Base-by-base conservation (phyloP, 805 yeast genomes). In the Myxozyma neotropica region DNA sequence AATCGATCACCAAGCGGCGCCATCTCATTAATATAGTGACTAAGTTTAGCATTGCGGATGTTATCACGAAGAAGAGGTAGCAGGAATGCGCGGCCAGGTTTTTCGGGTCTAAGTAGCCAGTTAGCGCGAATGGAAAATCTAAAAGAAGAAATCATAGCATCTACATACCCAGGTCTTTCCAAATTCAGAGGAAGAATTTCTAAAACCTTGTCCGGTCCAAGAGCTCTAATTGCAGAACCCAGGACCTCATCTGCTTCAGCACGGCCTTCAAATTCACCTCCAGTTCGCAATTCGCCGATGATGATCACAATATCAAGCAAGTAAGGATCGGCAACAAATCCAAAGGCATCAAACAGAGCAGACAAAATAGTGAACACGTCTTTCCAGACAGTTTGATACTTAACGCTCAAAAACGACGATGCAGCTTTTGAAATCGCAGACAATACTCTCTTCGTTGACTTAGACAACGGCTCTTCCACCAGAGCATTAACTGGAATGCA, bases 41-140 rank as follows among this genome's bases (percentile, higher is more conserved):
- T 76, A 57, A 94, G 77, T 48, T 80, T 79, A 1, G 97, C 87
- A 68, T 83, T 81, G 68, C 85, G 81, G 27, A 90, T 87, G 69
- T 89, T 85, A 69, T 92, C 97, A 75, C 97, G 86, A 62, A 94
- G 80, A 35, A 94, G 72, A 10, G 99, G 99, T 65, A 94, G 80
- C 68, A 94, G 71, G 97, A 98, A 94, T 47, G 97, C 97, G 71
- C 98, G 83, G 47, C 97, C 97, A n/a, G 85, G 81, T 44, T 80
- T 78, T 33, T 76, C 74, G 26, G 77, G 67, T 1, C 64, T 58
- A 51, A 7, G 43, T 21, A 1, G 3, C n/a, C n/a, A n/a, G n/a
- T n/a, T n/a, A n/a, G n/a, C n/a, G n/a, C n/a, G n/a, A 27, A n/a
- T 15, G 3, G 29, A 23, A 35, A 26, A 23, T 10, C 2, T 17